Base-by-base conservation (phyloP, 1,284 basidiomycete genomes). In the Sparassis latifolia region DNA sequence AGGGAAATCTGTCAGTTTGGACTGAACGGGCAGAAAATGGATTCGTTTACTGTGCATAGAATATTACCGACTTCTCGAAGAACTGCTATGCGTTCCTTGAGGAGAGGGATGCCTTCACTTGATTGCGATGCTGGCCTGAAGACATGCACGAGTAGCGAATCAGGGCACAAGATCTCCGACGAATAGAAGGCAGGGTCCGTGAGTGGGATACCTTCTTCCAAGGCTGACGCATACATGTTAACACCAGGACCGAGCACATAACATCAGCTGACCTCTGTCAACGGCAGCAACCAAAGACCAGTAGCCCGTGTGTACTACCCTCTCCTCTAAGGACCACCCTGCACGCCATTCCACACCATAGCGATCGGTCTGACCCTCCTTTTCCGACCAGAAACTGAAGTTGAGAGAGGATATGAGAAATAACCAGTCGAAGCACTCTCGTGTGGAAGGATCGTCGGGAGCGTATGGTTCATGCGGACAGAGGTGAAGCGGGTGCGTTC, bases 321-420 rank as follows among this genome's bases (percentile, higher is more conserved):
- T 71, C 33, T 67, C 65, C 0, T 74, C 64, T 9, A 68, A 69
- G n/a, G 65, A 63, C 88, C 89, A 89, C 2, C 80, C 76, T n/a
- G 72, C 66, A 42, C 78, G 74, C 88, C 89, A 92, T 56, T 82
- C 75, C 2, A 92, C 80, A 6, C 83, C 87, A 61, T 82, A 92
- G 28, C 86, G 74, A 42, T 78, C 77, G 2, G 66, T 55, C 6
- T 60, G 64, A 0, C 78, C 79, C 51, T 83, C 80, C 42, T 69
- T 72, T 54, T 85, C 79, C 0, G 88, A 90, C 89, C 89, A 92
- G 62, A 92, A 92, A 57, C 82, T 86, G 66, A 92, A 92, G 65
- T 92, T 92, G 44, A 92, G 75, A 2, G 84, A 75, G 0, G 89
- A 89, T 35, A 92, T 82, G 47, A 91, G 74, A 66, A 92, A 92